Evolutionary conservation across 768 basidiomycete genomes (phyloP).

Genomic region (Boletus vinaceobasis): DNA sequence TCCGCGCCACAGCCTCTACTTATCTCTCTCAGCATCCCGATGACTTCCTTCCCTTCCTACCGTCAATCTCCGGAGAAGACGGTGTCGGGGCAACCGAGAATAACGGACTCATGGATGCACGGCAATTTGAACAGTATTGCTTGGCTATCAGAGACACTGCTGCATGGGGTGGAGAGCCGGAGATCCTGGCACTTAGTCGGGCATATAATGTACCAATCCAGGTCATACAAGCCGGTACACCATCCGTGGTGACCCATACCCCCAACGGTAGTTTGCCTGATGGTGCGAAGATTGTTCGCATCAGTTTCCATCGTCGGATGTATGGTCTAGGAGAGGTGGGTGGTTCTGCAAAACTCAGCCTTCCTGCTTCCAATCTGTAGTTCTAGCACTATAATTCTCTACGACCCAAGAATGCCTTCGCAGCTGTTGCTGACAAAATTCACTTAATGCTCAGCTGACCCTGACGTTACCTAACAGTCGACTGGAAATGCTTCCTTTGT

Average conservation of each 20-base stretch:
- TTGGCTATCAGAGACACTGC: conserved; percentile 72
- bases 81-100: conserved; percentile 53
- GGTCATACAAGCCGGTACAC: conserved; percentile 80
- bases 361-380: conserved; percentile 3
- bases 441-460: conserved; percentile 29
- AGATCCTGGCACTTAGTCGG: conserved; percentile 85
- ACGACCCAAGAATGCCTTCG: conserved; percentile 46
- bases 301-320: conserved; percentile 92
- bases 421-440: conserved; percentile 30
- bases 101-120: conserved; percentile 66
- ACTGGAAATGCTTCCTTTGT: background rate
- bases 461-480: background rate
- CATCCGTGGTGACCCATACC: conserved; percentile 80
- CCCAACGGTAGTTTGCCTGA: conserved; percentile 40
- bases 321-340: conserved; percentile 95
- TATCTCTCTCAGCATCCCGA: conserved; percentile 82
- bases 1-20: conserved; percentile 68
- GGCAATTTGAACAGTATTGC: conserved; percentile 74
- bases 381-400: conserved; percentile 85
- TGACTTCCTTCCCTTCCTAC: conserved; percentile 92
- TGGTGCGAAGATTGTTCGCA: conserved; percentile 48
- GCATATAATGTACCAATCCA: conserved; percentile 84
- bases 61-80: conserved; percentile 69
- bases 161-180: conserved; percentile 98
- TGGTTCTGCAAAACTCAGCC: conserved; percentile 1